Conservation (phyloP, 2,329 filamentous ascomycete species). For the Pseudogymnoascus sp. region DNA sequence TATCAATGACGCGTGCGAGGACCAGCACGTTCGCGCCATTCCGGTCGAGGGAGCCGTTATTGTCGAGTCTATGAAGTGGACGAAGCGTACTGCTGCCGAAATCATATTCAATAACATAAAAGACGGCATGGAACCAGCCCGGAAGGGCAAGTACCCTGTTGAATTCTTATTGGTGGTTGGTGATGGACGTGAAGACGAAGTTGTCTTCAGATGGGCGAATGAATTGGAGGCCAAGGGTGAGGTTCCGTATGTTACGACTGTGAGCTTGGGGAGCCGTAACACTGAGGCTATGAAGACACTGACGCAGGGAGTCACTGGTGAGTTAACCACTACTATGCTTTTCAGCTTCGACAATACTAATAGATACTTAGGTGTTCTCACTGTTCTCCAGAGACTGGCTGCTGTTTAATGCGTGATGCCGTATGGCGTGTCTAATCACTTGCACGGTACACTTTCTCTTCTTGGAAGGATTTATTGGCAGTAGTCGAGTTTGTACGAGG, state of each 20-base stretch:
- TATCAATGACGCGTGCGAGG: conserved; percentile 87
- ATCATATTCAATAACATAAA: conserved; percentile 58
- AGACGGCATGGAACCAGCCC: conserved; percentile 30
- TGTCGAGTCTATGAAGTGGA: conserved; percentile 78
- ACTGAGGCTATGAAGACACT: conserved; percentile 79
- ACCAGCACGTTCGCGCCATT: conserved; percentile 74
- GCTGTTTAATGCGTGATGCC: conserved; percentile 15
- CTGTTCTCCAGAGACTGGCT: conserved; percentile 44
- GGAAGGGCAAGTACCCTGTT: conserved; percentile 36
- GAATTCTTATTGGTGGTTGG: conserved; percentile 88
- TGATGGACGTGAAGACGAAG: conserved; percentile 87
- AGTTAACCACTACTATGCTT: conserved; percentile 29
- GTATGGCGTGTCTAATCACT: background rate
- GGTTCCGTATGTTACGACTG: conserved; percentile 67
- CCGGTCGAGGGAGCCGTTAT: conserved; percentile 71
- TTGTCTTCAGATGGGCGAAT: conserved; percentile 92
- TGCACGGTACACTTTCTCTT: background rate
- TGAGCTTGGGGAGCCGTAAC: conserved; percentile 77
- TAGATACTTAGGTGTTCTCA: conserved; percentile 36
- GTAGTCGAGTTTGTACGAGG: background rate
- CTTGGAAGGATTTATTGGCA: background rate
- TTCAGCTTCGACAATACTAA: background rate
- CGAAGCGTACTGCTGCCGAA: conserved; percentile 74
- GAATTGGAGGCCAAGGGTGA: conserved; percentile 49
- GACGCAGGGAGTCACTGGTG: conserved; percentile 86